Evolutionary conservation across 225 moss, liverwort and hornwort species (phyloP).

Genomic region (Pseudoscleropodium purum): DNA sequence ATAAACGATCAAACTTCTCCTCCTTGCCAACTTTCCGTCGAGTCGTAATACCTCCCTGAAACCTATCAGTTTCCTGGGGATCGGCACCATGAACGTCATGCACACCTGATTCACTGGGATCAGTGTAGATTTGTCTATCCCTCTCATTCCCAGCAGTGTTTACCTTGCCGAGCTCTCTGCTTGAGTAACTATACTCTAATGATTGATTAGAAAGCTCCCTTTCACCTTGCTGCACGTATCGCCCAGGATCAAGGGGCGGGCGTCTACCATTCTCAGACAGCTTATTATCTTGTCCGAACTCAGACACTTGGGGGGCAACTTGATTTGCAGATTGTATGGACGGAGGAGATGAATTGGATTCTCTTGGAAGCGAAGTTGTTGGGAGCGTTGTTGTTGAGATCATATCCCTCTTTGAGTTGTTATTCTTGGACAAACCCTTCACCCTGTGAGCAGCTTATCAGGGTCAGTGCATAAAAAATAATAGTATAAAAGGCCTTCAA

Average conservation of each 20-base stretch:
- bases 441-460: slow-evolving; percentile 47
- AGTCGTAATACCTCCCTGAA: slow-evolving; percentile 55
- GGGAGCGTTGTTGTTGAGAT: slow-evolving; percentile 22
- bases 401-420: slow-evolving; percentile 65
- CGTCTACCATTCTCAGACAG: slow-evolving; percentile 45
- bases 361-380: slow-evolving; percentile 55
- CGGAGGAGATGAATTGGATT: slow-evolving; percentile 74
- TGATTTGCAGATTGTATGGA: slow-evolving; percentile 35
- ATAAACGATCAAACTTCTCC: slow-evolving; percentile 59
- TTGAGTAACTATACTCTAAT: slow-evolving; percentile 56
- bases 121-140: slow-evolving; percentile 55
- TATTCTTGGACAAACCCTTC: slow-evolving; percentile 89
- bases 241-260: slow-evolving; percentile 52
- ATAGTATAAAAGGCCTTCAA: not conserved
- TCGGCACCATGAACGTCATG: slow-evolving; percentile 25
- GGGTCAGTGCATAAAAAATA: not conserved
- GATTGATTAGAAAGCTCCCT: slow-evolving; percentile 40
- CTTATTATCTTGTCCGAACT: slow-evolving; percentile 41
- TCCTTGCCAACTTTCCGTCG: slow-evolving; percentile 60
- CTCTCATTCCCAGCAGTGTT: slow-evolving; percentile 44
- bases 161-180: slow-evolving; percentile 64
- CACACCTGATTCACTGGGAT: slow-evolving; percentile 37
- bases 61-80: slow-evolving; percentile 54
- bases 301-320: slow-evolving; percentile 45
- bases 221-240: slow-evolving; percentile 51